Evolutionary conservation across 176 grass and related monocot genomes (phyloP).

Genomic region (Avena eriantha): DNA sequence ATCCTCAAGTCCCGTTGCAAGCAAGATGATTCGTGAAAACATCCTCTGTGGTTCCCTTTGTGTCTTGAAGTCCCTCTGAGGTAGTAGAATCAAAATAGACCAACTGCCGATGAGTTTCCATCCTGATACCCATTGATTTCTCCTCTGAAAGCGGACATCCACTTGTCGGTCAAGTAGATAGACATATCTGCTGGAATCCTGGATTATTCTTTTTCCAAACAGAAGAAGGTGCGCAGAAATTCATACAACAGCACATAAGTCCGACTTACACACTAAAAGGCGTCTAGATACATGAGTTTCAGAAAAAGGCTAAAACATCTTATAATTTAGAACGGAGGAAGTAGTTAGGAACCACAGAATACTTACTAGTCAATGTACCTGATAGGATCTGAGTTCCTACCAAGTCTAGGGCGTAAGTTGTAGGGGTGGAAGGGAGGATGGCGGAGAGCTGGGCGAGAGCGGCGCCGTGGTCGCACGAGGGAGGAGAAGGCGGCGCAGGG

Average conservation of each 20-base stretch:
- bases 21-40: no score
- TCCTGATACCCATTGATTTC: constrained; percentile 7
- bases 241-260: not conserved
- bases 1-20: not conserved
- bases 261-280: no score
- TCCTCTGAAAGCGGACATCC: not conserved
- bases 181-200: not conserved
- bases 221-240: not conserved
- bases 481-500: no score
- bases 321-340: no score
- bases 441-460: no score
- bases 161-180: constrained; percentile 19
- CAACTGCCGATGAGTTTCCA: not conserved
- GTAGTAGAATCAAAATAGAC: constrained; percentile 20
- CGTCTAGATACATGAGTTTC: no score
- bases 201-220: not conserved
- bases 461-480: no score
- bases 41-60: not conserved
- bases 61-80: not conserved
- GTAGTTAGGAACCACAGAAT: not conserved
- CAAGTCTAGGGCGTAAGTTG: no score
- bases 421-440: no score
- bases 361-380: not conserved
- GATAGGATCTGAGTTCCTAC: no score
- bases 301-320: no score